Conservation (phyloP, 495 filamentous ascomycete species). For the Lasiosphaeria ovina region DNA sequence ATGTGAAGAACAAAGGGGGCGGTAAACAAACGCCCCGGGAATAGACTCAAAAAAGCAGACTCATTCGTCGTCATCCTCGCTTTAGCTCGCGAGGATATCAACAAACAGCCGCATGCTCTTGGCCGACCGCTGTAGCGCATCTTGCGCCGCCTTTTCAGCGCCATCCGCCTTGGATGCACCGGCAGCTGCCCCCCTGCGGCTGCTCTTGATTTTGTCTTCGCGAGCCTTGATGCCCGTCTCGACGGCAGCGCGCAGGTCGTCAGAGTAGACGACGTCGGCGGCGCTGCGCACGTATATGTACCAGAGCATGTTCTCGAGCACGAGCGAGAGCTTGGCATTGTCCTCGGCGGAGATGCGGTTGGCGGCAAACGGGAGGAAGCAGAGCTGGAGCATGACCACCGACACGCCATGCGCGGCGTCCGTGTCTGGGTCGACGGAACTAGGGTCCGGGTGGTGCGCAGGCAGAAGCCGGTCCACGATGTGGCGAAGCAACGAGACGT, state of each 20-base stretch:
- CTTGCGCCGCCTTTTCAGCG: constrained; percentile 30
- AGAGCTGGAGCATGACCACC: constrained; percentile 58
- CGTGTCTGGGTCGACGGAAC: constrained; percentile 34
- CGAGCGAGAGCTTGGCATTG: constrained; percentile 76
- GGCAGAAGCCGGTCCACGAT: constrained; percentile 64
- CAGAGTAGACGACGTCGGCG: constrained; percentile 40
- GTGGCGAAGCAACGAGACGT: constrained; percentile 62
- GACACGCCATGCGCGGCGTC: constrained; percentile 47
- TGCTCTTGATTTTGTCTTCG: constrained; percentile 46
- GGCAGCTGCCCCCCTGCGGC: neutral
- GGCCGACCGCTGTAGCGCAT: constrained; percentile 37
- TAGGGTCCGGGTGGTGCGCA: constrained; percentile 42
- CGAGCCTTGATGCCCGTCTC: constrained; percentile 63
- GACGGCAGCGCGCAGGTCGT: constrained; percentile 50
- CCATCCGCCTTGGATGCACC: constrained; percentile 13
- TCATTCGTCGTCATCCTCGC: too few relatives aligned
- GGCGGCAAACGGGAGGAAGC: constrained; percentile 72
- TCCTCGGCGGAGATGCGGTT: constrained; percentile 60
- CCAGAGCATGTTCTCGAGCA: constrained; percentile 70
- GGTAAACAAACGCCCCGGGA: too few relatives aligned
- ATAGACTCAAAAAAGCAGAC: too few relatives aligned
- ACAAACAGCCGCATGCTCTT: constrained; percentile 38
- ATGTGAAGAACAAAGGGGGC: too few relatives aligned
- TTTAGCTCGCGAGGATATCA: constrained; percentile 18
- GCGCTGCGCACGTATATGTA: constrained; percentile 47